phyloP scores from a whole-genome alignment of 345 rosid species.

The Salix dunnii region DNA sequence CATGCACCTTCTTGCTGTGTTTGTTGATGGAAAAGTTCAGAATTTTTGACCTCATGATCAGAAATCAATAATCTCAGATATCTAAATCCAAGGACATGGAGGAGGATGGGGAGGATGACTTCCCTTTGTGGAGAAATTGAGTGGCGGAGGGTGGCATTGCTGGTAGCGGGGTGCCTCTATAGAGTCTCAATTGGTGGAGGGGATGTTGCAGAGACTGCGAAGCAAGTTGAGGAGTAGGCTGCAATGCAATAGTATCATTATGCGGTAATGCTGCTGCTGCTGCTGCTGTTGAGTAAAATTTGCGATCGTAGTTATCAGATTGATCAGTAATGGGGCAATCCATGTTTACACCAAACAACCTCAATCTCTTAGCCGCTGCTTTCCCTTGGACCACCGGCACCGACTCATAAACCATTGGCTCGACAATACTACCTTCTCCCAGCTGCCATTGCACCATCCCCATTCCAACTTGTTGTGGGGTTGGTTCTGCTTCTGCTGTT shows the following conservation, averaged over 20 bases:
- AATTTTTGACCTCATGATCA: not conserved
- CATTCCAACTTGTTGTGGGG: conserved; percentile 30
- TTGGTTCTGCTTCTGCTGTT: not conserved
- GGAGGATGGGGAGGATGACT: conserved; percentile 18
- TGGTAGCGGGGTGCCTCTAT: conserved; percentile 32
- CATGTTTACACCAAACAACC: conserved; percentile 95
- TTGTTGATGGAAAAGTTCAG: not conserved
- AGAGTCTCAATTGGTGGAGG: conserved; percentile 37
- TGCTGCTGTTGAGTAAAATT: conserved; percentile 29
- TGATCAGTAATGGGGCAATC: conserved; percentile 55
- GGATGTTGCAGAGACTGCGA: conserved; percentile 21
- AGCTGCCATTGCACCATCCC: conserved; percentile 29
- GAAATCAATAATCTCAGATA: conserved; percentile 20
- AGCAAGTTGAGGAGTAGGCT: conserved; percentile 9
- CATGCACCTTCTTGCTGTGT: not conserved
- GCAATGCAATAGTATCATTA: conserved; percentile 2
- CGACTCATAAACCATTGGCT: conserved; percentile 48
- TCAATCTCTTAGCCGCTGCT: conserved; percentile 62
- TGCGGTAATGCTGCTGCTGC: conserved; percentile 13
- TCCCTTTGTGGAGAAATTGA: conserved; percentile 40
- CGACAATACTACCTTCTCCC: conserved; percentile 1
- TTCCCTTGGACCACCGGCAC: conserved; percentile 64
- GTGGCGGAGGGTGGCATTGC: conserved; percentile 9
- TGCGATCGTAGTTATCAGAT: conserved; percentile 19
- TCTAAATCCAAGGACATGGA: conserved; percentile 47